Evolutionary conservation across 371 early-diverging fungal genomes (phyloP).

Genomic region (Syncephalastrum monosporum): DNA sequence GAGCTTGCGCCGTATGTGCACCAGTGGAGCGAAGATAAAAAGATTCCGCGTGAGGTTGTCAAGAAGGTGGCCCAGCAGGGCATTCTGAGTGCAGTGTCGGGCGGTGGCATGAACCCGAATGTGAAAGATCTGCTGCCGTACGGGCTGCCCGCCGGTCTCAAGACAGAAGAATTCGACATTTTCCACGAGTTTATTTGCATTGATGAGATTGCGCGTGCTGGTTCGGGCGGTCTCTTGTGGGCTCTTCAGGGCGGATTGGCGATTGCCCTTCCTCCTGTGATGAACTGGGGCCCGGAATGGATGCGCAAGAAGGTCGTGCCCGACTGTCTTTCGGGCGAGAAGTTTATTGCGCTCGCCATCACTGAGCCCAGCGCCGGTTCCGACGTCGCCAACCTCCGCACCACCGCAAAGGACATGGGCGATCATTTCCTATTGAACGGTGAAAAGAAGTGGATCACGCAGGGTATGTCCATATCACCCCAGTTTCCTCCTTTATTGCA

Average conservation of each 20-base stretch:
- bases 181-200: constrained; percentile 81
- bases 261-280: constrained; percentile 72
- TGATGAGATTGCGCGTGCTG: constrained; percentile 83
- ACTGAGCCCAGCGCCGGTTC: constrained; percentile 73
- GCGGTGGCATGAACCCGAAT: constrained; percentile 49
- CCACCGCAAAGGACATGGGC: constrained; percentile 70
- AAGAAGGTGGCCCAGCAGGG: constrained; percentile 71
- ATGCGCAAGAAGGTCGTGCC: constrained; percentile 71
- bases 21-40: constrained; percentile 87
- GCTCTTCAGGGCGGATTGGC: constrained; percentile 74
- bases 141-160: constrained; percentile 48
- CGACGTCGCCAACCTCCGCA: constrained; percentile 79
- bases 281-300: constrained; percentile 71
- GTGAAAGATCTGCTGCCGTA: constrained; percentile 21
- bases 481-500: no score
- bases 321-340: constrained; percentile 69
- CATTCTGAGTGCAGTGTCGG: constrained; percentile 58
- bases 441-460: constrained; percentile 90
- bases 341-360: constrained; percentile 76
- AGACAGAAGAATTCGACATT: constrained; percentile 62
- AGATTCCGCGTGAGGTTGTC: constrained; percentile 68
- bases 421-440: constrained; percentile 81
- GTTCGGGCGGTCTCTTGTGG: constrained; percentile 86
- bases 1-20: constrained; percentile 80
- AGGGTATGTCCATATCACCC: constrained; percentile 49